These are phyloP conservation scores for Cucumis hystrix DNA, from an alignment of 306 rosid species.

Conservation along the genomic window DNA sequence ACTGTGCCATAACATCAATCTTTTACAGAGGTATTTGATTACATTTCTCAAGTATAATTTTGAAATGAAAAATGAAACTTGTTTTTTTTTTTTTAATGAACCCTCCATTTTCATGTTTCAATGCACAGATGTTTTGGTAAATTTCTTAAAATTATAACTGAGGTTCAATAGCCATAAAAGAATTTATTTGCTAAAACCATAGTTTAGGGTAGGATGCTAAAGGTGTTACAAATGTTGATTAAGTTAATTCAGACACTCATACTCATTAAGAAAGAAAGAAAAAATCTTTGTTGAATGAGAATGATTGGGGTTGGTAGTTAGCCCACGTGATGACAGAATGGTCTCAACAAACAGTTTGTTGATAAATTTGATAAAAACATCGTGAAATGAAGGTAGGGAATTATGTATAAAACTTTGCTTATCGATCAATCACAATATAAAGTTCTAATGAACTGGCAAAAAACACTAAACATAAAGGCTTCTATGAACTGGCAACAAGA, in stretches of 20 bases:
- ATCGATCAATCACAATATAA: not conserved
- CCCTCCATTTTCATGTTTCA: not conserved
- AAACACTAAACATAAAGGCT: not conserved
- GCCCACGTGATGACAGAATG: conserved; percentile 1
- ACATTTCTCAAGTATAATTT: too few relatives aligned
- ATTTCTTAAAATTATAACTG: not conserved
- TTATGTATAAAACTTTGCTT: not conserved
- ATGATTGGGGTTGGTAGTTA: conserved; percentile 6
- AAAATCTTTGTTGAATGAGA: not conserved
- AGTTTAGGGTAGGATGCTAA: not conserved
- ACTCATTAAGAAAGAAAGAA: not conserved
- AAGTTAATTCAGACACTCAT: not conserved
- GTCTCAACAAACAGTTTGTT: not conserved
- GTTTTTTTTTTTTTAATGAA: too few relatives aligned
- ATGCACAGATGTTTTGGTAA: not conserved
- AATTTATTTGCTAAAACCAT: not conserved
- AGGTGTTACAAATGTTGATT: not conserved
- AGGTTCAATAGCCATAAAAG: not conserved
- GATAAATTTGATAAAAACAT: not conserved
- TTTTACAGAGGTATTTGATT: too few relatives aligned
- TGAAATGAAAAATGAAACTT: too few relatives aligned
- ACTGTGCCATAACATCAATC: not conserved
- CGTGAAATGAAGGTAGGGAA: not conserved
- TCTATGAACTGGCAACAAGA: not conserved
- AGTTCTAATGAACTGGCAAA: not conserved